Base-by-base conservation (phyloP, 2,329 filamentous ascomycete species). In the Allantophomopsis lycopodina region DNA sequence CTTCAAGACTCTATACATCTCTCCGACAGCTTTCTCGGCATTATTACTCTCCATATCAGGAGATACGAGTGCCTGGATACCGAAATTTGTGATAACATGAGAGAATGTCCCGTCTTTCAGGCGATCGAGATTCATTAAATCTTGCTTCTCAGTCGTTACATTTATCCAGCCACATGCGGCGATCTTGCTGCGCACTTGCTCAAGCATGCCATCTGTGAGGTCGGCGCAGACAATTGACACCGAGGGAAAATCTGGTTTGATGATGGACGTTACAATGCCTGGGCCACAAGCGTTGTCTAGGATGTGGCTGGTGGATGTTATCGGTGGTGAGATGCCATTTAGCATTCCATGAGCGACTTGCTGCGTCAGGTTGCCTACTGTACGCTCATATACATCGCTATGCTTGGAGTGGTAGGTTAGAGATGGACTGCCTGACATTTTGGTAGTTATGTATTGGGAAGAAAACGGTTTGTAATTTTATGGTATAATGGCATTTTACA, bases 271-370 rank as follows among this genome's bases (percentile, higher is more conserved):
- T 55, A 96, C 94, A 63, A 96, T 88, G 49, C 89, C 89, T 4
- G 89, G 95, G 51, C 89, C 89, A 55, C 89, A 88, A 31, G 89
- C 89, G 37, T 96, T 85, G 61, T 96, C 89, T 54, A 96, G 81
- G 55, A 96, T 83, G 62, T 66, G 39, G 17, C 37, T 42, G 18
- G 35, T 30, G 5, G 30, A 7, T 3, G 41, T 42, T 13, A 43
- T 43, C 2, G 41, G 36, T 8, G 39, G 20, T 28, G 23, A 28
- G 11, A 28, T 28, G 3, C 8, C 10, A 3, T 4, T 12, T 28
- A 28, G 23, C 23, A 28, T 28, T 28, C 11, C 23, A 3, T 3
- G 5, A 28, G 23, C 23, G 23, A 28, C 23, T 28, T 28, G 23
- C 11, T 8, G 23, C 3, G 23, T 28, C 23, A 28, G 8, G 10